Percentiles rank a stretch among this genome's conserved stretches.
Evolutionary conservation across 1,284 basidiomycete species (phyloP).

Genomic region (Trichosporon sp.): DNA sequence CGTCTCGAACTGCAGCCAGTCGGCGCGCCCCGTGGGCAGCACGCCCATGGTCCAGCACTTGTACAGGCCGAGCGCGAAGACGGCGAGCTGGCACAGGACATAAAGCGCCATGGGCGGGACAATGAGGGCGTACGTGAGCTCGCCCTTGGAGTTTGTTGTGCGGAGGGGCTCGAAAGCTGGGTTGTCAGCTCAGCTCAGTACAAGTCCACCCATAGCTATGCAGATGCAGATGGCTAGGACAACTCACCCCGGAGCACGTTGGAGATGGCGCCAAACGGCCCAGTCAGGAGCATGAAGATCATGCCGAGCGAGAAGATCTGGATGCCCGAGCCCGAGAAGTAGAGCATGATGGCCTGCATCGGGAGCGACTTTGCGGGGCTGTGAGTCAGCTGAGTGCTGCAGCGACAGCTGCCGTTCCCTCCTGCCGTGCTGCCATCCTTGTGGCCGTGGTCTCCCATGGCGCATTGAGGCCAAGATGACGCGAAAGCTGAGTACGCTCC

Average conservation of each 20-base stretch:
- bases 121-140: conserved; percentile 35
- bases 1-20: conserved; percentile 87
- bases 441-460: too few relatives aligned
- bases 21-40: conserved; percentile 76
- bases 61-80: conserved; percentile 73
- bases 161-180: conserved; percentile 49
- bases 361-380: conserved; percentile 78
- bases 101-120: conserved; percentile 44
- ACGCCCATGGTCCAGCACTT: conserved; percentile 88
- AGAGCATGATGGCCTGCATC: conserved; percentile 93
- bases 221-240: not conserved
- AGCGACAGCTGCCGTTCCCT: too few relatives aligned
- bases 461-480: too few relatives aligned
- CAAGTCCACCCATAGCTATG: too few relatives aligned
- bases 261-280: conserved; percentile 72
- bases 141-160: conserved; percentile 16
- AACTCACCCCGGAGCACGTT: conserved; percentile 67
- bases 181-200: not conserved
- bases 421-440: too few relatives aligned
- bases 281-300: conserved; percentile 78
- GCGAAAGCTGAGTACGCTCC: too few relatives aligned
- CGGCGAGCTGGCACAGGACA: conserved; percentile 44
- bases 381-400: not conserved
- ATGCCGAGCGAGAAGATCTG: conserved; percentile 93
- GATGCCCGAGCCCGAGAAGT: conserved; percentile 88